Base-by-base conservation (phyloP, 2,329 filamentous ascomycete genomes). In the Seiridium cupressi region DNA sequence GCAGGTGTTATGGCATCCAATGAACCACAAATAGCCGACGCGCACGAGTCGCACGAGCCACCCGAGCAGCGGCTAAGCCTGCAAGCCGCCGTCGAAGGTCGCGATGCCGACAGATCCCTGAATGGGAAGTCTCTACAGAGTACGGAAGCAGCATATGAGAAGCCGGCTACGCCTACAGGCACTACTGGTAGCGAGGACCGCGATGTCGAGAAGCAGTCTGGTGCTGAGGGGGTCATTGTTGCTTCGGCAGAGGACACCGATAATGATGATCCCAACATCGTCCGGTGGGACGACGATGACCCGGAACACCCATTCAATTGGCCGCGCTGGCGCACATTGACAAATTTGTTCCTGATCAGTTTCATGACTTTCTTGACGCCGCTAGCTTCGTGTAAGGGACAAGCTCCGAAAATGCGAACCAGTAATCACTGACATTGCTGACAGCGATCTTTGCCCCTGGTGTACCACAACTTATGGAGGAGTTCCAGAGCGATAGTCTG, bases 281-380 rank as follows among this genome's bases (percentile, higher is more conserved):
- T 53, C 49, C 38, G 49, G 58, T 55, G 51, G 51, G 49, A 51
- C 40, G 57, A 61, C 0, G 68, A 80, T 58, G 81, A 84, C 58
- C 77, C 79, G 0, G 71, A 77, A 51, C 82, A 85, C 58, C 83
- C 84, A 0, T 68, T 80, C 62, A 86, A 87, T 67, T 87, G 83
- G 83, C 63, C 74, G 5, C 26, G n/a, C 26, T 62, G 60, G 60
- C 53, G 47, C 42, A 60, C 48, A 4, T 32, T 54, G 6, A n/a
- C 48, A 13, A 62, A 62, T 31, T 40, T 31, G 5, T 4, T 55
- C 4, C 44, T 62, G 7, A 57, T 62, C 18, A 62, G 60, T 35
- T 34, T n/a, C 6, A 51, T 62, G 57, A 49, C 58, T 2, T 62
- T 62, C 42, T 10, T 62, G 38, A 57, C 60, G 3, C 60, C 60